Evolutionary conservation across 2,329 filamentous ascomycete genomes (phyloP).

Genomic region (Harringtonia aguacate): DNA sequence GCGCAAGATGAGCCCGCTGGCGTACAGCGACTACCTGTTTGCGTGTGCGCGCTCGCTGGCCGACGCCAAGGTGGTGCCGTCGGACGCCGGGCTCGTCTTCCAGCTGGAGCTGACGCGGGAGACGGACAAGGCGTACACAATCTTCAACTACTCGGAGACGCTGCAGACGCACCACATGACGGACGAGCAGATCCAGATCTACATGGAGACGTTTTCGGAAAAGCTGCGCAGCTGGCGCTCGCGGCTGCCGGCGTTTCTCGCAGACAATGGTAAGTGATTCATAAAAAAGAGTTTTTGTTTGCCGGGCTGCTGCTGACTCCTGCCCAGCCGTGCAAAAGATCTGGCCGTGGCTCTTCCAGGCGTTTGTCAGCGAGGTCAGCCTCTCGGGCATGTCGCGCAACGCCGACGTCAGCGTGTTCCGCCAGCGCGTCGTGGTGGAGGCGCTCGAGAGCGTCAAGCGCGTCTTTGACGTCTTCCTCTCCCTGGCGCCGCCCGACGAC

Average conservation of each 20-base stretch:
- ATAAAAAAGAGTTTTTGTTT: not conserved
- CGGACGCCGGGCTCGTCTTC: slow-evolving; percentile 1
- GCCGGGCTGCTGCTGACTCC: not conserved
- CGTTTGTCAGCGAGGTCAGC: slow-evolving; percentile 2
- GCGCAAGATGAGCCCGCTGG: slow-evolving; percentile 2
- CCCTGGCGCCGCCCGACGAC: not conserved
- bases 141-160: slow-evolving; percentile 4
- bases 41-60: slow-evolving; percentile 1
- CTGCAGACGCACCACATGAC: not conserved
- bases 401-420: not conserved
- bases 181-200: slow-evolving; percentile 4
- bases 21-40: slow-evolving; percentile 1
- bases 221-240: not conserved
- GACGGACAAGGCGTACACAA: slow-evolving; percentile 2
- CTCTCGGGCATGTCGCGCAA: slow-evolving; percentile 3
- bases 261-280: not conserved
- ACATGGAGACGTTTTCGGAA: not conserved
- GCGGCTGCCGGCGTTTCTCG: not conserved
- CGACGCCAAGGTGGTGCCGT: not conserved
- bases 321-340: not conserved
- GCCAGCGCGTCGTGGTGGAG: not conserved
- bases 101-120: slow-evolving; percentile 1
- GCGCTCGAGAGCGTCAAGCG: not conserved
- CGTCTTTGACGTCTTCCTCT: slow-evolving; percentile 1
- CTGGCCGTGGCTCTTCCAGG: slow-evolving; percentile 2